Conservation (phyloP, 1,284 basidiomycete species). For the Testicularia cyperi region DNA sequence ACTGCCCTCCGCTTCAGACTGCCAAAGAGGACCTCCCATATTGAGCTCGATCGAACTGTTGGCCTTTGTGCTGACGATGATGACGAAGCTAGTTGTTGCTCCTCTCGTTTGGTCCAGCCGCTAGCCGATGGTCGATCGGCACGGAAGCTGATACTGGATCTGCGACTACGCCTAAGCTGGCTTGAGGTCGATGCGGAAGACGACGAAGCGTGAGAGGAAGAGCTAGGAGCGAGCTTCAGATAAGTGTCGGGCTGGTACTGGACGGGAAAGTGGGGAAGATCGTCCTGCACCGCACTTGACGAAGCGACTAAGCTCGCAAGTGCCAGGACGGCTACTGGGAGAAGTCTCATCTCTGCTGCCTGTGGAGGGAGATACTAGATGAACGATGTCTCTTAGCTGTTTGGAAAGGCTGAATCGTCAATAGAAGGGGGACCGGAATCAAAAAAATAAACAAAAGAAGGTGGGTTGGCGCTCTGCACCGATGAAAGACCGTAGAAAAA, state of each 20-base stretch:
- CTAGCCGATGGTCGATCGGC: constrained; percentile 2
- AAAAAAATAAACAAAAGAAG: constrained; percentile 5
- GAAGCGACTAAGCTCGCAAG: constrained; percentile 14
- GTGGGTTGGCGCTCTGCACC: constrained; percentile 21
- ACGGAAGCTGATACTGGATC: constrained; percentile 1
- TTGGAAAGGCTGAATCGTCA: no score
- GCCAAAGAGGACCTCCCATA: constrained; percentile 20
- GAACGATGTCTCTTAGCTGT: no score
- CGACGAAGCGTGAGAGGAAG: not conserved
- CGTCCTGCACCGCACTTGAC: constrained; percentile 4
- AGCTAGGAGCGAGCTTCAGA: no score
- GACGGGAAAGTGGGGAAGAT: no score
- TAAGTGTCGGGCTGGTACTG: no score
- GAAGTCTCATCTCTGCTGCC: constrained; percentile 14
- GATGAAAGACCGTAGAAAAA: not conserved
- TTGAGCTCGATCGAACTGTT: constrained; percentile 7
- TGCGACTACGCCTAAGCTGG: not conserved
- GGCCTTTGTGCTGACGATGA: not conserved
- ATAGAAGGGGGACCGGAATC: no score
- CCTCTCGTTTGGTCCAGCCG: not conserved
- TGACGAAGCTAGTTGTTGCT: no score
- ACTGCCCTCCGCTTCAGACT: constrained; percentile 32
- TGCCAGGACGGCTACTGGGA: constrained; percentile 18
- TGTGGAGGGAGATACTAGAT: no score
- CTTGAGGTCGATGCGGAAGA: no score